phyloP scores from a whole-genome alignment of 352 stramenopile species.

The Phytophthora europaea region DNA sequence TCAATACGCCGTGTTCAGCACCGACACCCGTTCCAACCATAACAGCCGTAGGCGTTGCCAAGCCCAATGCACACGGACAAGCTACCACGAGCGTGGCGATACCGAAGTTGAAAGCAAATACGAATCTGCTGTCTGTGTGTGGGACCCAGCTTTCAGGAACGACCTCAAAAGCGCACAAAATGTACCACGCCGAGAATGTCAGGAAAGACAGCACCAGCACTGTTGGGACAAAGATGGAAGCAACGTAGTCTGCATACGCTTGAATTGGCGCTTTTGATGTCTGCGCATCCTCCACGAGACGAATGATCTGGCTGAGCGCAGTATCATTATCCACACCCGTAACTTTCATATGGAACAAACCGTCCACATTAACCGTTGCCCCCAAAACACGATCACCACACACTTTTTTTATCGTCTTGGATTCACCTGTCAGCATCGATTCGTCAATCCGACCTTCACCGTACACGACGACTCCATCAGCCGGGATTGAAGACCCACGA shows the following conservation, averaged over 20 bases:
- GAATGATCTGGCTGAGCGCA: slow-evolving; percentile 97
- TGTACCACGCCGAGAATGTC: slow-evolving; percentile 97
- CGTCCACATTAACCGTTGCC: slow-evolving; percentile 94
- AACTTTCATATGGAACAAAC: slow-evolving; percentile 94
- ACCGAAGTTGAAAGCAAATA: slow-evolving; percentile 98
- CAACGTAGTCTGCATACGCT: slow-evolving; percentile 97
- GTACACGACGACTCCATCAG: slow-evolving; percentile 93
- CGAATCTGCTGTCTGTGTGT: slow-evolving; percentile 78
- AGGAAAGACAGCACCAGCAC: slow-evolving; percentile 94
- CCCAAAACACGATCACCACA: slow-evolving; percentile 89
- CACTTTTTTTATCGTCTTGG: slow-evolving; percentile 94
- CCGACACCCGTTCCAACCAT: slow-evolving; percentile 99
- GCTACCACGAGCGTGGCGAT: slow-evolving; percentile 98
- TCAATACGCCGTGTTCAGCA: slow-evolving; percentile 97
- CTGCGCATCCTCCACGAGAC: slow-evolving; percentile 99
- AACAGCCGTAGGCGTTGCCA: slow-evolving; percentile 98
- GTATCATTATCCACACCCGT: slow-evolving; percentile 95
- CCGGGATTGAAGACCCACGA: slow-evolving; percentile 92
- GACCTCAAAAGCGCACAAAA: slow-evolving; percentile 65
- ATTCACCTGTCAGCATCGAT: slow-evolving; percentile 96
- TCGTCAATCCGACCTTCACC: slow-evolving; percentile 94
- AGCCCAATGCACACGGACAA: slow-evolving; percentile 98
- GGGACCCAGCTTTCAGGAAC: slow-evolving; percentile 81
- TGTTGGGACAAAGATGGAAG: slow-evolving; percentile 96
- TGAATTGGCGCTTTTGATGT: slow-evolving; percentile 98